Evolutionary conservation across 1,284 basidiomycete genomes (phyloP).

Genomic region (Fomitopsis palustris): DNA sequence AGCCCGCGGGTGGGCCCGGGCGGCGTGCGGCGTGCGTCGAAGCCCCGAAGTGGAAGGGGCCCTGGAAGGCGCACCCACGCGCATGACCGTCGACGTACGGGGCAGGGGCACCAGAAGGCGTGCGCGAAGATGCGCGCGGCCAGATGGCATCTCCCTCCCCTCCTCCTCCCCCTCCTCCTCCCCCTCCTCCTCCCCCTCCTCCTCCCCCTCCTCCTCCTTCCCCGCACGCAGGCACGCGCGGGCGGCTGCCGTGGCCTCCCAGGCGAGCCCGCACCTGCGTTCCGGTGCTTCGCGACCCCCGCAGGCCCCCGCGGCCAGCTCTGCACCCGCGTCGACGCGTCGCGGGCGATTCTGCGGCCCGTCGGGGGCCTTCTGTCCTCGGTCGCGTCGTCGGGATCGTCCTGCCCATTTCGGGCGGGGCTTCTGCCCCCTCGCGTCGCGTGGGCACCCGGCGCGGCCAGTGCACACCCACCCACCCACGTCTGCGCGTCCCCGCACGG

Average conservation of each 20-base stretch:
- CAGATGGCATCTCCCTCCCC: neutral
- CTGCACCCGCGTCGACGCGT: neutral
- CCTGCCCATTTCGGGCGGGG: neutral
- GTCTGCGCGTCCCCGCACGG: neutral
- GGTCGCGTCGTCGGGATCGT: constrained; percentile 1
- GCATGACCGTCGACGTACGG: neutral
- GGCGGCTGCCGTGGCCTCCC: neutral
- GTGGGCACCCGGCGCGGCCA: neutral
- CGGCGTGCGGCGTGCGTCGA: neutral
- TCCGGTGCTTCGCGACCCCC: neutral
- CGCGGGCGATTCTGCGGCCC: neutral
- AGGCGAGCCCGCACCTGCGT: neutral
- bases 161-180: neutral
- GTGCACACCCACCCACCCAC: neutral
- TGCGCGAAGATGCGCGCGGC: neutral
- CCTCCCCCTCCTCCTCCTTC: neutral
- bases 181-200: neutral
- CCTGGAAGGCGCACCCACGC: neutral
- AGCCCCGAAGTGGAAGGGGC: neutral
- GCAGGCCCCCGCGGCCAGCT: neutral
- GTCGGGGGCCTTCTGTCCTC: neutral
- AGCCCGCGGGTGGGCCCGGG: neutral
- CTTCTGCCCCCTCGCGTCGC: neutral
- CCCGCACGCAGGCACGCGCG: neutral
- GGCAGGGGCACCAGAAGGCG: neutral